phyloP scores from a whole-genome alignment of 257 asterid genomes.

The Eucommia ulmoides region DNA sequence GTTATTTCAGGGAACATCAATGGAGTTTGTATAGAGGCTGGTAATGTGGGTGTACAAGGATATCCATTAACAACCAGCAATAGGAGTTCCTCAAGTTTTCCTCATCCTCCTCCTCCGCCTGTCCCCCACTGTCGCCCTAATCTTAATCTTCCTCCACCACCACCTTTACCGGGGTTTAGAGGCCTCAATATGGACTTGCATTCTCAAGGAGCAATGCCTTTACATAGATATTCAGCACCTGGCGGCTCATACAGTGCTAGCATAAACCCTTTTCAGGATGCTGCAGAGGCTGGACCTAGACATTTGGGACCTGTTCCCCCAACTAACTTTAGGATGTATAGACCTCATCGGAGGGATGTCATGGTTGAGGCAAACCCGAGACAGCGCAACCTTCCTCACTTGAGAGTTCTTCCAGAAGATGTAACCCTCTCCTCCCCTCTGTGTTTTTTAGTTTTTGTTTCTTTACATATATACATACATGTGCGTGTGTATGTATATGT shows the following conservation, averaged over 20 bases:
- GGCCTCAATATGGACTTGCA: constrained; percentile 34
- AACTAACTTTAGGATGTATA: constrained; percentile 31
- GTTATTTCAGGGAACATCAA: constrained; percentile 18
- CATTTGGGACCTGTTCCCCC: constrained; percentile 45
- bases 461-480: too few species aligned
- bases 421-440: constrained; percentile 25
- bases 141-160: constrained; percentile 27
- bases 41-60: constrained; percentile 36
- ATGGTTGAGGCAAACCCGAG: constrained; percentile 28
- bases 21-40: constrained; percentile 31
- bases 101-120: constrained; percentile 25
- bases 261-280: constrained; percentile 34
- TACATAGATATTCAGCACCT: constrained; percentile 25
- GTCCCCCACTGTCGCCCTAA: constrained; percentile 33
- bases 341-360: constrained; percentile 55
- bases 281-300: constrained; percentile 33
- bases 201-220: constrained; percentile 36
- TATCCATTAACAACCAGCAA: constrained; percentile 28
- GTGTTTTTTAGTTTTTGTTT: too few species aligned
- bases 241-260: constrained; percentile 20
- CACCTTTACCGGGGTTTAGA: constrained; percentile 36
- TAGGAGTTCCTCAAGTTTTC: constrained; percentile 28
- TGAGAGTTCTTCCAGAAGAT: constrained; percentile 73
- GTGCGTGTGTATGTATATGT: too few species aligned
- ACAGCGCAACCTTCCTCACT: constrained; percentile 38